Conservation (phyloP, 352 stramenopile species). For the Pythium aristosporum region DNA sequence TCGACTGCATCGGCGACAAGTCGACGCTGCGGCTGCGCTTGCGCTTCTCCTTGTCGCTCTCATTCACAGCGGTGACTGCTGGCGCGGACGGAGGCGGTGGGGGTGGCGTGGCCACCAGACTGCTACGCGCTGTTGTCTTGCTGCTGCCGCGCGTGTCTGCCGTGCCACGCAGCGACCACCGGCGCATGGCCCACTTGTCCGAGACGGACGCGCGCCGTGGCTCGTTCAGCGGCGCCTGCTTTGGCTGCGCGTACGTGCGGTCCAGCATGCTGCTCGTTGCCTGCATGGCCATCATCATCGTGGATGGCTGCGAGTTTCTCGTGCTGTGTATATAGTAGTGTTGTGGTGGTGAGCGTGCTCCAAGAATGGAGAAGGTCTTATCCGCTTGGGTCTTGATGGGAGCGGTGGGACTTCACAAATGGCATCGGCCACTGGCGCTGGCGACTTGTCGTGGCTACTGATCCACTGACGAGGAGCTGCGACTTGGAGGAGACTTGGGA, state of each 20-base stretch:
- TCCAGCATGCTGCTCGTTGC: conserved; percentile 9
- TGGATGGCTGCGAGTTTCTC: not conserved
- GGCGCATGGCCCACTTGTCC: conserved; percentile 20
- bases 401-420: not conserved
- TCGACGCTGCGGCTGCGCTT: conserved; percentile 28
- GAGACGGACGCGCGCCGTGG: conserved; percentile 3
- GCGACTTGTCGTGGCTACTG: too few relatives aligned
- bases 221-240: not conserved
- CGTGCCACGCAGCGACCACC: conserved; percentile 26
- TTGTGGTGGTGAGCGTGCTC: too few relatives aligned
- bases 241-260: conserved; percentile 5
- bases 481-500: too few relatives aligned
- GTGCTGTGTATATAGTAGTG: too few relatives aligned
- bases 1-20: conserved; percentile 39
- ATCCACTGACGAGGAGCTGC: too few relatives aligned
- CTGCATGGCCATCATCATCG: conserved; percentile 24
- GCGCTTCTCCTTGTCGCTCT: conserved; percentile 25
- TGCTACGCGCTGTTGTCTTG: not conserved
- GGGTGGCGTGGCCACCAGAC: not conserved
- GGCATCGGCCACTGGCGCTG: not conserved
- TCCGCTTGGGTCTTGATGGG: not conserved
- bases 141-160: conserved; percentile 9
- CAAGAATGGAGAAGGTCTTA: not conserved
- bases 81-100: conserved; percentile 7
- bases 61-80: not conserved